These are phyloP conservation scores for Plasmodium coatneyi DNA, from an alignment of 169 alveolate genomes.

Conservation along the genomic window DNA sequence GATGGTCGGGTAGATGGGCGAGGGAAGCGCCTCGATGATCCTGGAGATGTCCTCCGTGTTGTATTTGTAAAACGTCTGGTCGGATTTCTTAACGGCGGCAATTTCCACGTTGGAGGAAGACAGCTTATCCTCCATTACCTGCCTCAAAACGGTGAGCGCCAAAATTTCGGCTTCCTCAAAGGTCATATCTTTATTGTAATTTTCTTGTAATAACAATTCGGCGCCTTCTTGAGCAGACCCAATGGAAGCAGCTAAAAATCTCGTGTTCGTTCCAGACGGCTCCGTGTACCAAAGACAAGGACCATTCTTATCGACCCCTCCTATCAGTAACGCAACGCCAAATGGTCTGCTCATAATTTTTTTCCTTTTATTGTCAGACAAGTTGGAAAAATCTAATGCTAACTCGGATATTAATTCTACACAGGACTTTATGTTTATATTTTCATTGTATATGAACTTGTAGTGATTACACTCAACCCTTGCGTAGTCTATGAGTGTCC, in stretches of 20 bases:
- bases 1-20: constrained; percentile 75
- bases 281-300: constrained; percentile 97
- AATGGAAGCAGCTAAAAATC: constrained; percentile 97
- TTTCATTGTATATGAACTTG: constrained; percentile 95
- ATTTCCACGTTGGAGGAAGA: constrained; percentile 95
- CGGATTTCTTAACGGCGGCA: constrained; percentile 87
- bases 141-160: constrained; percentile 95
- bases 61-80: constrained; percentile 79
- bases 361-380: constrained; percentile 85
- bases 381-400: constrained; percentile 96
- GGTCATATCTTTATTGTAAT: constrained; percentile 93
- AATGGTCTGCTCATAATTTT: constrained; percentile 97
- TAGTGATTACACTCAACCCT: constrained; percentile 97
- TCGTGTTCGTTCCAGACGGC: constrained; percentile 96
- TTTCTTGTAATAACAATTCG: constrained; percentile 94
- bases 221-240: constrained; percentile 98
- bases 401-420: constrained; percentile 94
- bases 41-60: constrained; percentile 63
- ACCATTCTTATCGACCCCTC: constrained; percentile 96
- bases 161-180: constrained; percentile 96
- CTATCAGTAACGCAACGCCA: constrained; percentile 97
- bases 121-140: constrained; percentile 98
- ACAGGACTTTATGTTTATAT: constrained; percentile 92
- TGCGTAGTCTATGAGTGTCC: constrained; percentile 98
- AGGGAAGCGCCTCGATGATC: constrained; percentile 67